phyloP scores from a whole-genome alignment of 1,284 basidiomycete species.

The Coriolopsis trogii region DNA sequence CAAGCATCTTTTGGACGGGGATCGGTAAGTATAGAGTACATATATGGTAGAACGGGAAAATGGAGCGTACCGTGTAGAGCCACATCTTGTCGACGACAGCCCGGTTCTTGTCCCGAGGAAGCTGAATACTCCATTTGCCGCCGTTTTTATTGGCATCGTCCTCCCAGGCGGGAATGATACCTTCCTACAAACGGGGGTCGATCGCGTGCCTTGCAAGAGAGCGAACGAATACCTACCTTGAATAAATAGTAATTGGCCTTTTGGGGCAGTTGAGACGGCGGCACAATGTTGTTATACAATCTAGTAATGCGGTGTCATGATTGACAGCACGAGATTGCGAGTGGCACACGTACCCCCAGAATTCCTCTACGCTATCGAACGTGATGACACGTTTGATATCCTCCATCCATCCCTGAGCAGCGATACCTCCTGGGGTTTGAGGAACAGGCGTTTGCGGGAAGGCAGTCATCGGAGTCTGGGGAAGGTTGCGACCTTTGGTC shows the following conservation, averaged over 20 bases:
- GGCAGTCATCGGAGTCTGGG: constrained; percentile 81
- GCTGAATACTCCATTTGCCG: constrained; percentile 98
- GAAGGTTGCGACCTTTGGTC: constrained; percentile 85
- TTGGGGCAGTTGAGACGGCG: constrained; percentile 91
- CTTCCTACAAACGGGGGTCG: constrained; percentile 77
- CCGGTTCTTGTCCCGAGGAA: constrained; percentile 94
- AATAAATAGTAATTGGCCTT: constrained; percentile 99
- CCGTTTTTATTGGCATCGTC: constrained; percentile 95
- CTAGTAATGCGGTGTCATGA: constrained; percentile 41
- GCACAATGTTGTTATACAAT: constrained; percentile 97
- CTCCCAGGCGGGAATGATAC: constrained; percentile 96
- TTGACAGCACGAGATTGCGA: background rate
- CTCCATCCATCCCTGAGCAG: constrained; percentile 92
- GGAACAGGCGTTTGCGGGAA: constrained; percentile 76
- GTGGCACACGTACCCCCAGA: constrained; percentile 80
- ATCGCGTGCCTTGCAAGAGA: too few species aligned
- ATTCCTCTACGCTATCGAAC: constrained; percentile 95
- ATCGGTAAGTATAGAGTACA: background rate
- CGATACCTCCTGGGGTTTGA: constrained; percentile 61
- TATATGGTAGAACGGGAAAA: background rate
- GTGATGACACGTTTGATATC: constrained; percentile 93
- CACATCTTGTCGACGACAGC: constrained; percentile 91
- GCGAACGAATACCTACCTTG: constrained; percentile 57
- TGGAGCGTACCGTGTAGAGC: constrained; percentile 82
- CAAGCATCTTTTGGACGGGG: constrained; percentile 77